Evolutionary conservation across 305 asterid species (phyloP), one percentile per base, ranked within the genome.

Genomic region (Solanum chacoense): DNA sequence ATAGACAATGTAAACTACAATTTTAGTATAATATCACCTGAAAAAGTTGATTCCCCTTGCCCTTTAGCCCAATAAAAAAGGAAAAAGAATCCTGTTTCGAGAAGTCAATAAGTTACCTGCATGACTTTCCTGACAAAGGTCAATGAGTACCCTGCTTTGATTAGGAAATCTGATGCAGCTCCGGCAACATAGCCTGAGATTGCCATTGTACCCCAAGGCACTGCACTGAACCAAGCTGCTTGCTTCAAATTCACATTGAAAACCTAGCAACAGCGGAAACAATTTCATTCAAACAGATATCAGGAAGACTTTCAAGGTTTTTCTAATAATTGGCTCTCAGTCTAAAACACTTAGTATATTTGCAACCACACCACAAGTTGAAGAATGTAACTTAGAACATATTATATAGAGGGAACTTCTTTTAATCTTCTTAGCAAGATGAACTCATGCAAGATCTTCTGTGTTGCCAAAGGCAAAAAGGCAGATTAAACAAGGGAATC

Each of bases 171-270:
- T 7, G 99, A 97, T n/a, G 93, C 89, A 18, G 93, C 89, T 89
- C 99, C 99, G 18, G 99, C 99, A 90, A 94, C 80, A 90, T 94
- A 97, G 92, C 99, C 99, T 12, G 99, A 95, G 88, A 97, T 87
- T 9, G 99, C 98, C 99, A 97, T 96, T 74, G 99, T 94, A 76
- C 96, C 99, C 99, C 99, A 97, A 0, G 99, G 99, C 87, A 96
- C 94, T 6, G 99, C 99, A 89, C 99, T 97, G 88, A 97, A 97
- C 99, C 99, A 97, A 75, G 99, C 99, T 38, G 99, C 99, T 92
- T 97, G 98, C 91, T 93, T 94, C 94, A 97, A 92, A 94, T 97
- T 97, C 91, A 97, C 98, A 87, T 88, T 91, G 80, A 94, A 97
- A 87, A 97, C 99, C 99, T 96, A 79, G 73, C 75, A 77, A 38